Percentiles rank a stretch among this genome's conserved stretches.
phyloP scores from a whole-genome alignment of 768 basidiomycete species.

The Coprinopsis cinerea region DNA sequence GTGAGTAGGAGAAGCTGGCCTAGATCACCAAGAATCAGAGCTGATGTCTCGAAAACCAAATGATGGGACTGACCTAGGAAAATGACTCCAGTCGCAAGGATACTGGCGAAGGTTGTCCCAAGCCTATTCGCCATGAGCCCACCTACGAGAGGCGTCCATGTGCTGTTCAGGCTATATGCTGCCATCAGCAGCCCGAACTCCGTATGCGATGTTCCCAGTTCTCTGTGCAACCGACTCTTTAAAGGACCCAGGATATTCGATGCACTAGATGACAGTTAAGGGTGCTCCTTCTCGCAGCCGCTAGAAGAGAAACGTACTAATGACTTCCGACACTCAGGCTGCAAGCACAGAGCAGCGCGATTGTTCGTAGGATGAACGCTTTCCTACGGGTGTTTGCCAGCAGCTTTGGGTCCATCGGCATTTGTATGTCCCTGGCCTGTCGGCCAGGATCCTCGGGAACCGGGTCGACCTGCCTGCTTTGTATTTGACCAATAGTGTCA shows the following conservation, averaged over 20 bases:
- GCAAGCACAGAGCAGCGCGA: constrained; percentile 69
- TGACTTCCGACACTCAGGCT: constrained; percentile 73
- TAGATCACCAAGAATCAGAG: constrained; percentile 16
- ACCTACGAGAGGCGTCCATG: constrained; percentile 71
- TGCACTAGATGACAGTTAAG: constrained; percentile 37
- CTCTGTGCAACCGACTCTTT: constrained; percentile 61
- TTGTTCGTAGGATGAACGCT: constrained; percentile 44
- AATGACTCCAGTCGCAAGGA: constrained; percentile 71
- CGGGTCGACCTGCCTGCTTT: no score
- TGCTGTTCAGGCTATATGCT: constrained; percentile 67
- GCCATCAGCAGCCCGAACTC: constrained; percentile 76
- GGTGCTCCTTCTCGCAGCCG: neutral
- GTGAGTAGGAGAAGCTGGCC: constrained; percentile 64
- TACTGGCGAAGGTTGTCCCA: constrained; percentile 66
- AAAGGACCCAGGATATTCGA: constrained; percentile 73
- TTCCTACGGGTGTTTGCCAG: constrained; percentile 7
- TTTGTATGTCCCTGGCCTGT: no score
- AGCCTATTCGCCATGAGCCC: constrained; percentile 65
- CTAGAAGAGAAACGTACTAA: constrained; percentile 41
- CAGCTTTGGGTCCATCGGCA: neutral
- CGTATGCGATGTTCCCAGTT: constrained; percentile 70
- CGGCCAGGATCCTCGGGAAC: no score
- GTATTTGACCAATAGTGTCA: no score
- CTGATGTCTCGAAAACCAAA: neutral
- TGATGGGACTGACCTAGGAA: constrained; percentile 39